Evolutionary conservation across 164 flowering plant genomes (phyloP).

Genomic region (Magnolia officinalis): DNA sequence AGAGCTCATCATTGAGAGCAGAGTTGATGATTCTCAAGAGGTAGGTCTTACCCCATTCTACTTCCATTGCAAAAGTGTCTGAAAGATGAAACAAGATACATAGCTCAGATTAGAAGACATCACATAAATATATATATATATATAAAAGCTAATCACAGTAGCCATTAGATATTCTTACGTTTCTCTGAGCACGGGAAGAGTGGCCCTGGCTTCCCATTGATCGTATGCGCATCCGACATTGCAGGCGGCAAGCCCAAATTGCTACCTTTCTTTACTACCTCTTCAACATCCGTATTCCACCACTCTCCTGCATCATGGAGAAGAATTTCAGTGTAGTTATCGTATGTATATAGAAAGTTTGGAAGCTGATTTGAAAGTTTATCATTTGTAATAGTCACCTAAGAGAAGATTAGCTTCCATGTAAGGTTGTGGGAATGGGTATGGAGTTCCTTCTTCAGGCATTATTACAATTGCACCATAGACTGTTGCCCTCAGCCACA

Average conservation of each 20-base stretch:
- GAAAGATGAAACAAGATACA: background rate
- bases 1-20: conserved; percentile 52
- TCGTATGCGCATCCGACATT: conserved; percentile 60
- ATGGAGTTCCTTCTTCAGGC: conserved; percentile 43
- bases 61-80: conserved; percentile 53
- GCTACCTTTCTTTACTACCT: conserved; percentile 39
- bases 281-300: conserved; percentile 60
- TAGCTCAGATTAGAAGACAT: too few species aligned
- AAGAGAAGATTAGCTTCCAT: conserved; percentile 34
- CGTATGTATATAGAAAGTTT: too few species aligned
- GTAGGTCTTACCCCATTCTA: conserved; percentile 45
- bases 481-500: conserved; percentile 68
- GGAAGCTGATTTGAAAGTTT: background rate
- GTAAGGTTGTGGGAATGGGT: conserved; percentile 54
- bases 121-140: too few species aligned
- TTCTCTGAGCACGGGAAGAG: conserved; percentile 60
- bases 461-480: conserved; percentile 60
- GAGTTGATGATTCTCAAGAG: conserved; percentile 48
- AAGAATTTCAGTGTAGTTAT: background rate
- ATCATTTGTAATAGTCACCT: conserved; percentile 16
- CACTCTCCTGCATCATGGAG: conserved; percentile 43
- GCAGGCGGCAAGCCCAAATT: conserved; percentile 51
- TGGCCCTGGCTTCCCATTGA: conserved; percentile 70
- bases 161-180: conserved; percentile 27
- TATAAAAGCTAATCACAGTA: background rate